Evolutionary conservation across 2,329 filamentous ascomycete species (phyloP), one percentile per base, ranked within the genome.

Genomic region (Colletotrichum sp.): DNA sequence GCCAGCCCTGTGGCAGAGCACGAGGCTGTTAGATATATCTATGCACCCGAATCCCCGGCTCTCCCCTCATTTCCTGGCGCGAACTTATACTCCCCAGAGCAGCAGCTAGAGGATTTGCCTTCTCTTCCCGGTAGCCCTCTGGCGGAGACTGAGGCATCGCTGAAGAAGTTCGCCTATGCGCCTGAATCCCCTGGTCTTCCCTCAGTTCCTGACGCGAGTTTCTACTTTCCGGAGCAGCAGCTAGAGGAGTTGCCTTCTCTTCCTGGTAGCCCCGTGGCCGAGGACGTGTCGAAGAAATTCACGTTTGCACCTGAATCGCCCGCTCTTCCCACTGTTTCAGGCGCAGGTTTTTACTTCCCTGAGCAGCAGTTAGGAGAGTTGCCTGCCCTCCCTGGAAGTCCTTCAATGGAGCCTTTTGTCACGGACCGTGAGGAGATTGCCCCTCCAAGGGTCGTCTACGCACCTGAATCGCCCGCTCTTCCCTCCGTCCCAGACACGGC

Each of bases 301-400:
- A 49, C 18, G 1, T 59, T 59, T 28, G 13, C 26, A 7, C 52
- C 67, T 8, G 68, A 63, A 32, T 71, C 68, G 24, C 68, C 68
- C 26, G 59, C 68, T 26, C 68, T 71, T 26, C 72, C 69, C n/a
- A 24, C 21, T 6, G 16, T 18, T 15, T 28, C 63, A 34, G 44
- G 18, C 7, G n/a, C 57, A n/a, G 55, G 44, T 13, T 5, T 65
- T 9, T 57, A 44, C 10, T 18, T 52, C 26, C 39, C 59, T 6
- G 64, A 70, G 21, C 28, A 63, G 18, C 57, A 71, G 18, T 24
- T 74, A 18, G 66, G 49, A 18, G 57, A 77, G 24, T 32, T 78
- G 28, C 77, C 75, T 24, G 57, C 65, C 26, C 81, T 75, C 21
- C 73, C 18, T n/a, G 70, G 28, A 66, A 77, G 64, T 69, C 79